phyloP scores from a whole-genome alignment of 345 rosid genomes.

The Eucalyptus curtisii region DNA sequence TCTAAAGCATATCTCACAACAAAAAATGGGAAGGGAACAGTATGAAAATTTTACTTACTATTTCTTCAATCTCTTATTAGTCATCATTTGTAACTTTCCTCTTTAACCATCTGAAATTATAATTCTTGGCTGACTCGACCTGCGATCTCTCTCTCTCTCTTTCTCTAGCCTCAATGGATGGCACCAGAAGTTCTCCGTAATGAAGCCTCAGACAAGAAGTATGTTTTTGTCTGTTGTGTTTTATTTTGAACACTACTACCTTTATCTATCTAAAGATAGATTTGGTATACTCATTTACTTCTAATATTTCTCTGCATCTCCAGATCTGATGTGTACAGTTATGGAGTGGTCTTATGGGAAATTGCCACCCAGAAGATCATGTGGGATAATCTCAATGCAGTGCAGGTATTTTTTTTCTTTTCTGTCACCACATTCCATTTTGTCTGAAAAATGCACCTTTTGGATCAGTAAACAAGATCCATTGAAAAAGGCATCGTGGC shows the following conservation, averaged over 20 bases:
- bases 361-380: slow-evolving; percentile 92
- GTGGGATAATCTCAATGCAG: slow-evolving; percentile 91
- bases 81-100: background rate
- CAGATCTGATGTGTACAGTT: slow-evolving; percentile 98
- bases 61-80: background rate
- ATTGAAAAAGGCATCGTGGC: background rate
- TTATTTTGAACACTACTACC: background rate
- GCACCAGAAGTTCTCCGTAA: slow-evolving; percentile 97
- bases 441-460: background rate
- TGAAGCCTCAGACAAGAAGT: slow-evolving; percentile 96
- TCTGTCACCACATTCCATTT: background rate
- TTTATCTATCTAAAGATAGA: background rate
- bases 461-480: background rate
- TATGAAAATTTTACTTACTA: slow-evolving; percentile 1
- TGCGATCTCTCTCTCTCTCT: background rate
- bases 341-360: slow-evolving; percentile 92
- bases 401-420: slow-evolving; percentile 53
- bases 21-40: slow-evolving; percentile 92
- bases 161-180: slow-evolving; percentile 95
- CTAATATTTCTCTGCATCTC: background rate
- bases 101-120: background rate
- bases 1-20: slow-evolving; percentile 68
- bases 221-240: slow-evolving; percentile 1
- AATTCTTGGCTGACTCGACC: background rate
- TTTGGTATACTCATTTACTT: background rate